Evolutionary conservation across 129 eudicot genomes (phyloP).

Genomic region (Lactuca saligna): DNA sequence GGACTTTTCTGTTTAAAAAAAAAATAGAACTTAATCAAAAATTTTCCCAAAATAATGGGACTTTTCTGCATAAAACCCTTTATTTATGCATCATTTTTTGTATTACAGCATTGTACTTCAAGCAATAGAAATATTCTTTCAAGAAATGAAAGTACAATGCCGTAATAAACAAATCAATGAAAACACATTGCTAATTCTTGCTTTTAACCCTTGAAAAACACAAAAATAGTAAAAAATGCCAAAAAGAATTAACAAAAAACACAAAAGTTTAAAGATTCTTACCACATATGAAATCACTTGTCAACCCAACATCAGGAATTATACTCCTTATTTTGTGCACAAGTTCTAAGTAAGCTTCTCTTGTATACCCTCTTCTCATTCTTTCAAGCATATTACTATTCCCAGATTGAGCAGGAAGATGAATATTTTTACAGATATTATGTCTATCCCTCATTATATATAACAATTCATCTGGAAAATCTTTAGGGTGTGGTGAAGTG

Average conservation of each 20-base stretch:
- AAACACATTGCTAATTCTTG: no score
- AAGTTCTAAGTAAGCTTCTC: constrained; percentile 95
- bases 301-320: constrained; percentile 90
- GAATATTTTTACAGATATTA: constrained; percentile 88
- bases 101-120: no score
- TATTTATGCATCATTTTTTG: no score
- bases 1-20: no score
- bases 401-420: constrained; percentile 97
- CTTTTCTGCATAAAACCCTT: no score
- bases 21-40: no score
- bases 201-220: no score
- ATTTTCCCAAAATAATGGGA: no score
- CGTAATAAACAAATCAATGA: no score
- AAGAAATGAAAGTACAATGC: no score
- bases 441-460: constrained; percentile 82
- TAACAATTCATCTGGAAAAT: constrained; percentile 87
- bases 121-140: no score
- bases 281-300: constrained; percentile 98
- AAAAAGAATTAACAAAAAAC: neutral
- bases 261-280: constrained; percentile 24
- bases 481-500: constrained; percentile 99
- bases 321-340: constrained; percentile 76
- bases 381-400: constrained; percentile 84
- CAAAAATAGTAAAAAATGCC: neutral
- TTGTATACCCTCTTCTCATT: constrained; percentile 91